Percentiles rank a stretch among this genome's conserved stretches.
Conservation (phyloP, 192 early-diverging fungal species). For the Coemansia sp. region DNA sequence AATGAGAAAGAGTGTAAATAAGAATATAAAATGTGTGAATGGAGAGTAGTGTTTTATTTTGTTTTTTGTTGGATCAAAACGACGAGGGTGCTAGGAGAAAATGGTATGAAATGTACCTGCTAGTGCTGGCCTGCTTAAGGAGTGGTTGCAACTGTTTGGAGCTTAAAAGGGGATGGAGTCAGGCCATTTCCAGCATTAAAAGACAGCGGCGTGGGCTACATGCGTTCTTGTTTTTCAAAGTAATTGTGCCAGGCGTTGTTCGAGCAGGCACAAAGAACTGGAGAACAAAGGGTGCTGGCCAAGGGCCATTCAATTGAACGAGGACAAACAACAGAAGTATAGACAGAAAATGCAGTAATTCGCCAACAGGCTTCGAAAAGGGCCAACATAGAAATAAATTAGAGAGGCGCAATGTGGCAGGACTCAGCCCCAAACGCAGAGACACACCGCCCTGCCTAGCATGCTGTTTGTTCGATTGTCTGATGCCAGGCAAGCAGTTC, state of each 20-base stretch:
- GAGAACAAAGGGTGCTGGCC: neutral
- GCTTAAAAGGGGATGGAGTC: neutral
- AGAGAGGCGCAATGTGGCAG: slow-evolving; percentile 9
- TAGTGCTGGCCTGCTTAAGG: neutral
- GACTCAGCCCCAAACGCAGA: slow-evolving; percentile 2
- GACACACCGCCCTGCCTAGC: neutral
- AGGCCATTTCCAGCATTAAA: neutral
- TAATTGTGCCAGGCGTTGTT: neutral
- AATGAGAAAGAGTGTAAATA: too few species aligned
- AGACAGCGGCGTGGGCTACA: neutral
- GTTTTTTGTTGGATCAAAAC: too few species aligned
- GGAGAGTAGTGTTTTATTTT: neutral
- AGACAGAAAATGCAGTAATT: neutral
- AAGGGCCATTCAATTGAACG: neutral
- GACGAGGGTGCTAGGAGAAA: neutral
- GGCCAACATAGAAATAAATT: neutral
- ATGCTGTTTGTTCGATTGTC: neutral
- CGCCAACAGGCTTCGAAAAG: neutral
- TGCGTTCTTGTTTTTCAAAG: neutral
- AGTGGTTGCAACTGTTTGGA: neutral
- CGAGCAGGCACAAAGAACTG: neutral
- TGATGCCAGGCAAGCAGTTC: neutral
- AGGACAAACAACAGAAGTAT: neutral
- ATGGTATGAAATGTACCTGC: neutral
- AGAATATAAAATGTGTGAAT: too few species aligned